Evolutionary conservation across 768 basidiomycete species (phyloP), one percentile per base, ranked within the genome.

Genomic region (Pisolithus orientalis): DNA sequence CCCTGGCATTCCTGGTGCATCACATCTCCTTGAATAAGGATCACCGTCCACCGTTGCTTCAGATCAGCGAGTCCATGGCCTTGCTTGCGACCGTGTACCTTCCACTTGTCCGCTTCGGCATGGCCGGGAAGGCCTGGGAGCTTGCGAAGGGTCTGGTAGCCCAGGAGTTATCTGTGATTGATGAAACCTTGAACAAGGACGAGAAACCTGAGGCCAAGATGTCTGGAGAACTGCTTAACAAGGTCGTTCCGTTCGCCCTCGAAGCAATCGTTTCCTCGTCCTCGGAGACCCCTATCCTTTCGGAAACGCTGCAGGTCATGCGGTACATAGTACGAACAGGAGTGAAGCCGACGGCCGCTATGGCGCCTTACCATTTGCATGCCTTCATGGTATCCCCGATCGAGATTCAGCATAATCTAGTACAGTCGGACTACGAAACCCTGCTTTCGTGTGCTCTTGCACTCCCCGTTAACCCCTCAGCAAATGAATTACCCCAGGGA

Each of bases 351-450:
- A 56, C 66, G 4, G 59, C 65, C 0, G 63, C 64, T 38, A 68
- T 76, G 16, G 71, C 72, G 2, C 63, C 67, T 6, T 65, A 69
- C 49, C 68, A 75, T 54, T 63, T 84, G 29, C 68, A 78, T 34
- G 62, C 76, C 11, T 84, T 82, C 59, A 66, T 66, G 50, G 56
- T 68, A n/a, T 62, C 74, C 63, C 70, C 57, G 47, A 55, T 55
- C 59, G 60, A 16, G 63, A 62, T 62, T 0, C 45, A 47, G 39
- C 54, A 40, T 28, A 65, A 69, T 4, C 69, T 83, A 42, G 55
- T 59, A 1, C 3, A 57, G 0, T 56, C 65, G 6, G 80, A 83
- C 38, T 78, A 80, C 71, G 75, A 75, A 39, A 47, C 53, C 2
- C 61, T 74, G 6, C 57, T 86, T 16, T 57, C 77, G 1, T 72